phyloP scores from a whole-genome alignment of 225 moss, liverwort and hornwort genomes.

The Anthoceros angustus region DNA sequence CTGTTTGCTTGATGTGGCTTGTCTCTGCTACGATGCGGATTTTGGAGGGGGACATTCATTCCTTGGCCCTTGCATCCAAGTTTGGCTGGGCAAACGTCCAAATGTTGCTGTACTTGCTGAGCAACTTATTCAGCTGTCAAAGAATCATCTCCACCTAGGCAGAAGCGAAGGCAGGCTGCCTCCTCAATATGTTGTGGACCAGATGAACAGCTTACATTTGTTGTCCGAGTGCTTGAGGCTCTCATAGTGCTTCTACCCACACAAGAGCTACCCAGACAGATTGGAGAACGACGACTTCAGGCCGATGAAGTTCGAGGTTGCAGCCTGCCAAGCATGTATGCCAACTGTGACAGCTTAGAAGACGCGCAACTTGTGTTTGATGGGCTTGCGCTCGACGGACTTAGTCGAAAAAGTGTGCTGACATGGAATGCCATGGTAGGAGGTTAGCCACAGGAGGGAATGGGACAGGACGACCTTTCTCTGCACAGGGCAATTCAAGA shows the following conservation, averaged over 20 bases:
- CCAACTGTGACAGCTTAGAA: no score
- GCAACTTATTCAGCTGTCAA: slow-evolving; percentile 52
- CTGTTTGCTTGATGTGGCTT: slow-evolving; percentile 66
- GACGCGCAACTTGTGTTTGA: no score
- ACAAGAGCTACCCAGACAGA: no score
- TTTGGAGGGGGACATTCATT: slow-evolving; percentile 53
- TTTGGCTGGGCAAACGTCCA: slow-evolving; percentile 55
- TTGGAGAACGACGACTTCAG: no score
- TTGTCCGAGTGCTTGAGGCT: slow-evolving; percentile 60
- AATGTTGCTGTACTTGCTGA: slow-evolving; percentile 52
- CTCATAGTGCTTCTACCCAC: slow-evolving; percentile 49
- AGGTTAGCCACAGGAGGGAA: no score
- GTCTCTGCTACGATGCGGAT: slow-evolving; percentile 79
- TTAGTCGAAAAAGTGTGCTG: no score
- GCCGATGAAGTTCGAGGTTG: no score
- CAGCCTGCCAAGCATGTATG: no score
- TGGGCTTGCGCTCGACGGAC: no score
- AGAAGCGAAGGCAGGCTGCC: neutral
- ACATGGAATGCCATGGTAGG: no score
- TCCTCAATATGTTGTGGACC: slow-evolving; percentile 11
- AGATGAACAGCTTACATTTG: slow-evolving; percentile 56
- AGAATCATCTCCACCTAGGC: slow-evolving; percentile 22
- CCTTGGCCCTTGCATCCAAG: slow-evolving; percentile 31
- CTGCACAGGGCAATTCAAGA: no score
- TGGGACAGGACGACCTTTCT: no score